Conservation (phyloP, 345 rosid genomes). For the Hevea brasiliensis region DNA sequence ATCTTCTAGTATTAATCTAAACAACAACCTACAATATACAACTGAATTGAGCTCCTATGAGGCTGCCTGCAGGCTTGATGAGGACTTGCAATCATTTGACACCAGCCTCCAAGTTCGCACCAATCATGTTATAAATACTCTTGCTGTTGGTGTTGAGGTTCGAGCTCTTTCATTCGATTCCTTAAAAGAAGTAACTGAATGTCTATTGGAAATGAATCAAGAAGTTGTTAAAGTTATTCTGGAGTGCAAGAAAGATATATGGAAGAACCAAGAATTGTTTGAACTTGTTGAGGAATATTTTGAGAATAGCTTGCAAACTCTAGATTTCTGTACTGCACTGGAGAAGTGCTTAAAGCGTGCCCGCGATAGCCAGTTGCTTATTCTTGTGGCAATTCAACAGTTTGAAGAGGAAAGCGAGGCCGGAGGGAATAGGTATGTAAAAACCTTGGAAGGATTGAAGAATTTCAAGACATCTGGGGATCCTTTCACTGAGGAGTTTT, state of each 20-base stretch:
- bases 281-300: slow-evolving; percentile 92
- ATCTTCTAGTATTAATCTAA: slow-evolving; percentile 29
- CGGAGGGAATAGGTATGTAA: slow-evolving; percentile 43
- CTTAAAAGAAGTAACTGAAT: slow-evolving; percentile 69
- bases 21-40: slow-evolving; percentile 41
- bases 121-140: slow-evolving; percentile 65
- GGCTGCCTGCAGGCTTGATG: slow-evolving; percentile 69
- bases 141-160: slow-evolving; percentile 83
- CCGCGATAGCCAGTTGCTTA: slow-evolving; percentile 74
- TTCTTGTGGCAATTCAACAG: slow-evolving; percentile 72
- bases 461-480: slow-evolving; percentile 74
- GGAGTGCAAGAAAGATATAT: slow-evolving; percentile 87
- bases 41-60: slow-evolving; percentile 72
- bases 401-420: slow-evolving; percentile 69
- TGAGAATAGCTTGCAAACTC: slow-evolving; percentile 84
- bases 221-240: slow-evolving; percentile 82
- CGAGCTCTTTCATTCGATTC: slow-evolving; percentile 85
- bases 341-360: slow-evolving; percentile 81
- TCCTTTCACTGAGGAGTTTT: slow-evolving; percentile 83
- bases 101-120: slow-evolving; percentile 65
- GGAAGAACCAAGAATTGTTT: slow-evolving; percentile 81
- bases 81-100: slow-evolving; percentile 67
- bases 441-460: slow-evolving; percentile 77
- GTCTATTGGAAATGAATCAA: slow-evolving; percentile 90
- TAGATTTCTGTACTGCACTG: slow-evolving; percentile 78